Evolutionary conservation across 345 rosid species (phyloP).

Genomic region (Psidium guajava): DNA sequence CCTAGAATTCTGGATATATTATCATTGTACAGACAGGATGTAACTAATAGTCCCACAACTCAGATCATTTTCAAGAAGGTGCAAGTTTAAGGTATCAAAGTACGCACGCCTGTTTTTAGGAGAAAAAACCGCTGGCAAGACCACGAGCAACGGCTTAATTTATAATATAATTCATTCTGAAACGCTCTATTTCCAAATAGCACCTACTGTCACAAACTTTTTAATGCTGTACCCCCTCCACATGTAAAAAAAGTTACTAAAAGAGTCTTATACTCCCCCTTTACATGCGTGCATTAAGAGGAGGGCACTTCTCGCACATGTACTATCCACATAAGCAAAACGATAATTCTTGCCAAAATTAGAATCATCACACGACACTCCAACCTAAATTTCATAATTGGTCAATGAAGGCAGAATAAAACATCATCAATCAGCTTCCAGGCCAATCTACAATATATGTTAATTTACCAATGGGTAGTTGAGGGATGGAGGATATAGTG

Average conservation of each 20-base stretch:
- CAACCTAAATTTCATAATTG: neutral
- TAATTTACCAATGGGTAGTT: neutral
- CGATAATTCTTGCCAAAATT: neutral
- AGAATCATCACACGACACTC: neutral
- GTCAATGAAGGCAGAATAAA: neutral
- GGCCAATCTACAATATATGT: neutral
- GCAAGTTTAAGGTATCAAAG: neutral
- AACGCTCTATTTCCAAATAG: neutral
- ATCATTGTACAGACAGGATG: neutral
- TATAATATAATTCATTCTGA: neutral
- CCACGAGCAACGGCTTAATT: neutral
- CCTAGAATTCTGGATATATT: neutral
- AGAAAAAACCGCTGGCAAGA: neutral
- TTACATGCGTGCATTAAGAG: neutral
- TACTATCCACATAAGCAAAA: neutral
- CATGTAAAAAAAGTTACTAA: neutral
- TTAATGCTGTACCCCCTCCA: neutral
- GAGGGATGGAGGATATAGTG: constrained; percentile 4
- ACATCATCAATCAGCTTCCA: neutral
- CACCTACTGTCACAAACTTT: neutral
- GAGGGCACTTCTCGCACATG: neutral
- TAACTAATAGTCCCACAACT: neutral
- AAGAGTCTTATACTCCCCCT: neutral
- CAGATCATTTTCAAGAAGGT: neutral
- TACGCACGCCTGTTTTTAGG: neutral